Base-by-base conservation (phyloP, 768 basidiomycete genomes). In the Russula sp. region DNA sequence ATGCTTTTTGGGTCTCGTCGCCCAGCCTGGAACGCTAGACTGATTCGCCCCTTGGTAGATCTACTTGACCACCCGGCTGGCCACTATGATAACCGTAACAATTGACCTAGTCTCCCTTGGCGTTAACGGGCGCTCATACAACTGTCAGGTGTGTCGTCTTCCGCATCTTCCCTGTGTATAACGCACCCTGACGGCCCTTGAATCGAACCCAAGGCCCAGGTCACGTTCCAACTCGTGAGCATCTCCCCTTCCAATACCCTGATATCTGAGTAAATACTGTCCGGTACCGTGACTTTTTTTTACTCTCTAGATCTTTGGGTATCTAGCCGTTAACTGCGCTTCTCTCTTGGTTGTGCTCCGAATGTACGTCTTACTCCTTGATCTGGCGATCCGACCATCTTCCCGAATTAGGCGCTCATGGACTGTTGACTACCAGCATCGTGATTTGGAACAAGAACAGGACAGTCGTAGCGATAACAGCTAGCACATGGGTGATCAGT, bases 311-410 rank as follows among this genome's bases (percentile, higher is more conserved):
- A n/a, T 24, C 1, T 48, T 48, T 20, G 46, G 11, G n/a, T 48
- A 24, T 24, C n/a, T 48, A 8, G 2, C 46, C 22, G 10, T 14
- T 24, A 8, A 0, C 46, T 0, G n/a, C 5, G 8, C 46, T 48
- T 48, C 46, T 10, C 46, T 48, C 5, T 48, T 48, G 46, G n/a
- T 57, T n/a, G 56, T 57, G 38, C 40, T 57, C 40, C 56, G 56
- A 18, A 44, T 44, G 56, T 57, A 44, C 40, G 40, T 44, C 40
- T 26, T 57, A 18, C n/a, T 42, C 18, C 3, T 18, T 16, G 38
- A 40, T 40, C 30, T 16, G 32, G 32, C 32, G 34, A 34, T 28
- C 8, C 9, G 18, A 38, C 11, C 5, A 34, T 34, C 36, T 1
- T 28, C 30, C 18, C 16, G 6, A 56, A 40, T 2, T 2, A n/a